These are phyloP conservation scores for Spiromastix sp. DNA, from an alignment of 2,329 filamentous ascomycete species.

Conservation along the genomic window DNA sequence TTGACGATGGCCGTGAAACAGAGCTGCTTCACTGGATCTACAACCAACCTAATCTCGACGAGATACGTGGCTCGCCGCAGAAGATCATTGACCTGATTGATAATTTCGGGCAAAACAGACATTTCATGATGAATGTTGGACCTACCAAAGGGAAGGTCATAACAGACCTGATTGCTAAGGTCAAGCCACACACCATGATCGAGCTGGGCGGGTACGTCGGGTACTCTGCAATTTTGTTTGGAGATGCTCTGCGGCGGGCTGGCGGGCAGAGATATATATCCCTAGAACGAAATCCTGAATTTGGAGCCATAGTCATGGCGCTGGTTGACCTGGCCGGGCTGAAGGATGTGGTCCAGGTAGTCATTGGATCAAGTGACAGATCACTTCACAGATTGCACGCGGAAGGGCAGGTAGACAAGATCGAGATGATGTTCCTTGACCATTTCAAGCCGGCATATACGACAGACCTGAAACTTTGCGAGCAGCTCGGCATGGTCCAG, in stretches of 20 bases:
- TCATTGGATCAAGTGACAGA: constrained; percentile 59
- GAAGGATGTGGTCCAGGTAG: constrained; percentile 56
- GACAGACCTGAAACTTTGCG: constrained; percentile 65
- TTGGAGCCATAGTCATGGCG: constrained; percentile 57
- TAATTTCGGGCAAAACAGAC: constrained; percentile 53
- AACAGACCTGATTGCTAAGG: constrained; percentile 54
- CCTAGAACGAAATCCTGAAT: constrained; percentile 64
- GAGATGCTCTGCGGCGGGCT: constrained; percentile 50
- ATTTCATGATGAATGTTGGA: constrained; percentile 73
- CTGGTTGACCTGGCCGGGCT: constrained; percentile 67
- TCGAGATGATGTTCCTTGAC: constrained; percentile 69
- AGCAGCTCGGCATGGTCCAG: constrained; percentile 55
- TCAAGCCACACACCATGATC: constrained; percentile 60
- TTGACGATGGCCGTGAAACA: constrained; percentile 63
- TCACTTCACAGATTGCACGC: constrained; percentile 52
- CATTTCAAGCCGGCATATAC: constrained; percentile 71
- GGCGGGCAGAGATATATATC: constrained; percentile 60
- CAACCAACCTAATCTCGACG: constrained; percentile 48
- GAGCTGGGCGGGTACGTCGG: constrained; percentile 75
- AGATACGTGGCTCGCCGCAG: constrained; percentile 53
- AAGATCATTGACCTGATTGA: constrained; percentile 61
- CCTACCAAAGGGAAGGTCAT: constrained; percentile 64
- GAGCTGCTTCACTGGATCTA: constrained; percentile 63
- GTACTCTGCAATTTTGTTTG: constrained; percentile 71
- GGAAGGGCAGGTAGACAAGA: constrained; percentile 43